These are phyloP conservation scores for Phialophora tarda DNA, from an alignment of 2,329 filamentous ascomycete species.

Conservation along the genomic window DNA sequence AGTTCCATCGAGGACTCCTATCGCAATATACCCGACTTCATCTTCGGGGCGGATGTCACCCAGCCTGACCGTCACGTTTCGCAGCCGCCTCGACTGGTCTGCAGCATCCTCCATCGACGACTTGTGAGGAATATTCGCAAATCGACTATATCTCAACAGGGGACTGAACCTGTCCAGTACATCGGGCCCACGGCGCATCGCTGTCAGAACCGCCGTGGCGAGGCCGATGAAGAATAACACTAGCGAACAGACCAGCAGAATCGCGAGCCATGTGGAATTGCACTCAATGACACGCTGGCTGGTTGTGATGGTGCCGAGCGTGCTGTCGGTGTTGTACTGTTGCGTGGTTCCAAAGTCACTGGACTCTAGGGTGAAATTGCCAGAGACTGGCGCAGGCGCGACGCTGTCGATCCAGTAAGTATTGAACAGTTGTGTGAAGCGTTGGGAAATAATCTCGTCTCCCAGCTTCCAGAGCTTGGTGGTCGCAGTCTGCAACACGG, in stretches of 20 bases:
- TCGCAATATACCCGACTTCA: conserved; percentile 12
- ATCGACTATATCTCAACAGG: conserved; percentile 14
- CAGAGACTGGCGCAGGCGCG: conserved; percentile 6
- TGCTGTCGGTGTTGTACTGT: conserved; percentile 15
- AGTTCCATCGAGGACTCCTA: conserved; percentile 1
- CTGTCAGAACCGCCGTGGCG: conserved; percentile 6
- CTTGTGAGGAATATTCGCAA: not conserved
- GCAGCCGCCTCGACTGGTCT: conserved; percentile 8
- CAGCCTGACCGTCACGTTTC: conserved; percentile 11
- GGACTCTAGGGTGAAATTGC: conserved; percentile 1
- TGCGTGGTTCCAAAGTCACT: not conserved
- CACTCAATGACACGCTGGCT: conserved; percentile 10
- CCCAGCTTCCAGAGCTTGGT: conserved; percentile 18
- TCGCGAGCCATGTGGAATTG: conserved; percentile 9
- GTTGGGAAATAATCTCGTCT: conserved; percentile 5
- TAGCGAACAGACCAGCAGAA: conserved; percentile 16
- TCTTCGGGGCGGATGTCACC: conserved; percentile 17
- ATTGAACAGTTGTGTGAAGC: conserved; percentile 17
- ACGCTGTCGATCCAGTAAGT: conserved; percentile 21
- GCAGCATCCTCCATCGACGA: conserved; percentile 15
- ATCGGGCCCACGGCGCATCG: conserved; percentile 14
- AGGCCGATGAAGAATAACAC: conserved; percentile 12
- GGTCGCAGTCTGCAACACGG: conserved; percentile 6
- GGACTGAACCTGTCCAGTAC: conserved; percentile 17
- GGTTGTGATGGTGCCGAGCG: conserved; percentile 14